Evolutionary conservation across 148 eudicot species (phyloP), one percentile per base, ranked within the genome.

Genomic region (Rheum nobile): DNA sequence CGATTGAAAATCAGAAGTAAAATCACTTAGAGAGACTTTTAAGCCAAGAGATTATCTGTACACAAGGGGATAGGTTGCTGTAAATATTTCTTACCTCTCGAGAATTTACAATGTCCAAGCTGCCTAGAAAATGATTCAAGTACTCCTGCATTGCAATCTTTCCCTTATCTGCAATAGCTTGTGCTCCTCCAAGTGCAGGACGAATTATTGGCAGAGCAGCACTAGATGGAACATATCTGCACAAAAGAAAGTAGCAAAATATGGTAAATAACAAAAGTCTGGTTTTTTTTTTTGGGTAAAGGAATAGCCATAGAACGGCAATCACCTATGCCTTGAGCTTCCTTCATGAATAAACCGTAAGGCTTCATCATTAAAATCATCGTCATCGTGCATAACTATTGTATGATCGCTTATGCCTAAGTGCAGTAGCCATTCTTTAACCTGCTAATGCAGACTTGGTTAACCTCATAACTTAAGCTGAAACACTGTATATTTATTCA

Each of bases 141-240:
- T 84, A 84, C 54, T 73, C 81, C 71, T 84, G 87, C 87, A 84
- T 82, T 73, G 87, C 81, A 71, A 79, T 76, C 74, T 82, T 84
- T 63, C 85, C 87, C 71, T 77, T 84, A 59, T 84, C 87, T 52
- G 85, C 76, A 63, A 84, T 63, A 14, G 85, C 63, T 59, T 84
- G 85, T 31, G 82, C 82, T 43, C 85, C 70, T 42, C 87, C 83
- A 28, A 84, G 74, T 13, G 87, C 73, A 69, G 83, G 80, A 29
- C 79, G 73, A 22, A 84, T 82, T 70, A 84, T 78, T 21, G 87
- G 71, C 67, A 84, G 55, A 13, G 87, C 87, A 71, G 85, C 87
- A 14, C 81, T 77, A 37, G 87, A 84, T 43, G 87, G 87, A 39
- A 84, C 67, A 17, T 79, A 75, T 74, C 87, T 84, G 81, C 74